Evolutionary conservation across 129 eudicot genomes (phyloP).

Genomic region (Erigeron canadensis): DNA sequence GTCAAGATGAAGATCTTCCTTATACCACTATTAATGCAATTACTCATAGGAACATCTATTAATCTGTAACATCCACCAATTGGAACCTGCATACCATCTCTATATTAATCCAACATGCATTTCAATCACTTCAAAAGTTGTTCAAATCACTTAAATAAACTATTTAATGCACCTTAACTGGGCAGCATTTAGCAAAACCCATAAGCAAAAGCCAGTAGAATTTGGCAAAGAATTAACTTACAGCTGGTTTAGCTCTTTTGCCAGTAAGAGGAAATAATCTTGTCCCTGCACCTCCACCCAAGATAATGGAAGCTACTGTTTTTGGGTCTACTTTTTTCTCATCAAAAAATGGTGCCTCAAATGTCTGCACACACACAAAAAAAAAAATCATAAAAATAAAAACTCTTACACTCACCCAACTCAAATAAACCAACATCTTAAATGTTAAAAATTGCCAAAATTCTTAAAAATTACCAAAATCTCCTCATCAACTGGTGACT

Average conservation of each 20-base stretch:
- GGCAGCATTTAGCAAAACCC: too few species aligned
- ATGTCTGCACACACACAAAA: constrained; percentile 58
- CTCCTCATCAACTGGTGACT: constrained; percentile 60
- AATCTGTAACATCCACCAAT: constrained; percentile 92
- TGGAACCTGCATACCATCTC: constrained; percentile 66
- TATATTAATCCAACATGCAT: neutral
- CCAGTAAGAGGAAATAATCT: constrained; percentile 86
- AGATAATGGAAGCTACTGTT: constrained; percentile 71
- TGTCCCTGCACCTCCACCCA: constrained; percentile 98
- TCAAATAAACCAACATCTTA: neutral
- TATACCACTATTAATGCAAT: constrained; percentile 93
- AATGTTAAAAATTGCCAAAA: neutral
- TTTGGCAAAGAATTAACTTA: constrained; percentile 38
- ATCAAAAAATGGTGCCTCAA: constrained; percentile 50
- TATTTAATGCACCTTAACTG: too few species aligned
- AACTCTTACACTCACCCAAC: constrained; percentile 3
- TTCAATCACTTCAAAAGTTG: constrained; percentile 1
- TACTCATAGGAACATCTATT: constrained; percentile 94
- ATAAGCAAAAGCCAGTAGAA: neutral
- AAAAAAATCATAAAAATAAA: neutral
- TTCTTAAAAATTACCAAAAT: constrained; percentile 44
- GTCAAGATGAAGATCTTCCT: constrained; percentile 81
- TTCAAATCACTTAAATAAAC: constrained; percentile 9
- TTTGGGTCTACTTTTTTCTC: constrained; percentile 65
- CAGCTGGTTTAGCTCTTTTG: constrained; percentile 96